Evolutionary conservation across 305 asterid species (phyloP), one percentile per base, ranked within the genome.

Genomic region (Fraxinus angustifolia): DNA sequence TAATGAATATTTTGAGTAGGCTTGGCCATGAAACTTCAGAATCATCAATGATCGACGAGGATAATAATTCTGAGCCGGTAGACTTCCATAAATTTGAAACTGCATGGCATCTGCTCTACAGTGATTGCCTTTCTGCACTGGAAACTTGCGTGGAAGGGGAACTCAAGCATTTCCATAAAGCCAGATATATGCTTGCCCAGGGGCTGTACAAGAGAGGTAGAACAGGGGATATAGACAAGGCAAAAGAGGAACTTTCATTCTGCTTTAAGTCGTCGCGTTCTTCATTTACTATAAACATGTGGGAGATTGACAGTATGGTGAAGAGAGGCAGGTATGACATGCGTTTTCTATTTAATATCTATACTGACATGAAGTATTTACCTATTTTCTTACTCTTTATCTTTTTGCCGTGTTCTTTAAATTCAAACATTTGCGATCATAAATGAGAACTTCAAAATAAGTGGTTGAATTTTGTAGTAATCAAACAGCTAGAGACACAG

Each of bases 231-330:
- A 81, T 93, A 50, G 98, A 93, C 89, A 94, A 92, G 94, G 98
- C 99, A 84, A 96, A 90, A 83, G 99, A 96, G 89, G 98, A 96
- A 84, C 97, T 96, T 81, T 94, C 99, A 33, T 96, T 96, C 88
- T 96, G 99, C 91, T 96, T 96, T 81, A 96, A 92, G 91, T 94
- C 99, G 35, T 81, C 93, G 45, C 98, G 99, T 77, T 94, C 99
- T 73, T 86, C 97, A 62, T 96, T 96, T 87, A 94, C 98, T 67
- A 86, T 96, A 85, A 94, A 96, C 87, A 96, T 96, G 99, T 96
- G 99, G 99, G 99, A 96, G 92, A 96, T 96, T 87, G 98, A 96
- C 89, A 93, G 99, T 89, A 94, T 77, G 70, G 98, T 94, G 82
- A 96, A 94, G 89, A 94, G 92, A 86, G 99, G 98, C 89, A 94